Evolutionary conservation across 225 moss, liverwort and hornwort genomes (phyloP).

Genomic region (Anthoceros angustus): DNA sequence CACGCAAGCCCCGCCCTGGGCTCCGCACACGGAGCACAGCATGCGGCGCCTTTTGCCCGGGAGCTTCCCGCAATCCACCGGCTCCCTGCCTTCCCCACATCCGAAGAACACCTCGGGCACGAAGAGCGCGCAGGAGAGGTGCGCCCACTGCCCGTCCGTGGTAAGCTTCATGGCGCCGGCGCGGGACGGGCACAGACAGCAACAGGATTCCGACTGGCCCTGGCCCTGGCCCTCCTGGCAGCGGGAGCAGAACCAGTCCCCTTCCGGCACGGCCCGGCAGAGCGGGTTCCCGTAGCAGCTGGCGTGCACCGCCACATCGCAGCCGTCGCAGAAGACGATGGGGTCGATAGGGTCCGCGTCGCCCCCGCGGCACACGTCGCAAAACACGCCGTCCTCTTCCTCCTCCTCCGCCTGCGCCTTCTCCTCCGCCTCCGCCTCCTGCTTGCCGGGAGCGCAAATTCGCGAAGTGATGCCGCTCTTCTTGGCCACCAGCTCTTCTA

Average conservation of each 20-base stretch:
- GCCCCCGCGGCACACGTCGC: slow-evolving; percentile 26
- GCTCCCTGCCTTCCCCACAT: slow-evolving; percentile 24
- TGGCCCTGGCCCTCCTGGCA: slow-evolving; percentile 12
- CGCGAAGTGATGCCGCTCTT: slow-evolving; percentile 26
- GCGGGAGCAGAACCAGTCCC: slow-evolving; percentile 37
- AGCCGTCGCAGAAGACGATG: slow-evolving; percentile 42
- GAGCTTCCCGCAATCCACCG: slow-evolving; percentile 25
- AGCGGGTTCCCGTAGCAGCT: slow-evolving; percentile 35
- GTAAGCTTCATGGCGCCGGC: slow-evolving; percentile 33
- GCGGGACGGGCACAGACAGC: slow-evolving; percentile 21
- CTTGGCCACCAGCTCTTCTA: slow-evolving; percentile 16
- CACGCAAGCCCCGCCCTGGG: slow-evolving; percentile 27
- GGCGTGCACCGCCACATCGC: slow-evolving; percentile 31
- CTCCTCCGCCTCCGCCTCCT: slow-evolving; percentile 3
- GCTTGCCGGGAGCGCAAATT: slow-evolving; percentile 20
- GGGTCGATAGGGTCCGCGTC: slow-evolving; percentile 28
- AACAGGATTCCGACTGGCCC: slow-evolving; percentile 7
- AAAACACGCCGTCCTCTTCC: slow-evolving; percentile 20
- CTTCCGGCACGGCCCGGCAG: slow-evolving; percentile 19
- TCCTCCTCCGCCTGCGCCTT: neutral
- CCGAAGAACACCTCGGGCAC: slow-evolving; percentile 36
- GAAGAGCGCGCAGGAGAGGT: slow-evolving; percentile 35
- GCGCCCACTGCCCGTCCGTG: slow-evolving; percentile 34
- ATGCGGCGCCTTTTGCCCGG: slow-evolving; percentile 18
- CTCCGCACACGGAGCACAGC: slow-evolving; percentile 26